A percentile compares a stretch with the other conserved stretches of the same genome.
Evolutionary conservation across 768 basidiomycete genomes (phyloP).

Genomic region (Tricholomella constricta): DNA sequence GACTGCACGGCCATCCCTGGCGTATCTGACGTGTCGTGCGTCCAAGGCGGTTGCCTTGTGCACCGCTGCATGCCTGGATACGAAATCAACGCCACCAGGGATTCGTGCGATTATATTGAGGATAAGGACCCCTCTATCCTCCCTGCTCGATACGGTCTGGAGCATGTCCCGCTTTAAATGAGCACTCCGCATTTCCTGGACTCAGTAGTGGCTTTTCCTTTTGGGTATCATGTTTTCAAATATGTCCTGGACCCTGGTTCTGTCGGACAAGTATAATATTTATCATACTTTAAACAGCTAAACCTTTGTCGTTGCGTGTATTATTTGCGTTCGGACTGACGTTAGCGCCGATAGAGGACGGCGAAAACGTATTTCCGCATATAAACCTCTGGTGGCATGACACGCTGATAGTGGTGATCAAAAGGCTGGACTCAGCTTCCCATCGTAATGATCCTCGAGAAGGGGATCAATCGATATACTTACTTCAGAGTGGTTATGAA

Average conservation of each 20-base stretch:
- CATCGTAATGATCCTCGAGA: too few species aligned
- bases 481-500: too few species aligned
- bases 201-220: background rate
- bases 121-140: constrained; percentile 24
- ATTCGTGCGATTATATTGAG: constrained; percentile 29
- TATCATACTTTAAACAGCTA: too few species aligned
- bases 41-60: constrained; percentile 43
- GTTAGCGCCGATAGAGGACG: too few species aligned
- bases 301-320: too few species aligned
- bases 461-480: too few species aligned
- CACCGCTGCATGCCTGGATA: constrained; percentile 49
- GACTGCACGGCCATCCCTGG: constrained; percentile 54
- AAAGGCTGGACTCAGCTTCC: too few species aligned
- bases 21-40: constrained; percentile 51
- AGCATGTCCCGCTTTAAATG: constrained; percentile 18
- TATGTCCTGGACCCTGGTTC: background rate
- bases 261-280: too few species aligned
- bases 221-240: background rate
- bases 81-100: constrained; percentile 18
- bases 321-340: too few species aligned
- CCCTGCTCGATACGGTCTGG: constrained; percentile 31
- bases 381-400: too few species aligned
- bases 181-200: background rate
- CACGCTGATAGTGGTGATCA: too few species aligned
- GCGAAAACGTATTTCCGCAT: too few species aligned